These are phyloP conservation scores for Glycine tomentella DNA, from an alignment of 306 rosid species.

Conservation along the genomic window DNA sequence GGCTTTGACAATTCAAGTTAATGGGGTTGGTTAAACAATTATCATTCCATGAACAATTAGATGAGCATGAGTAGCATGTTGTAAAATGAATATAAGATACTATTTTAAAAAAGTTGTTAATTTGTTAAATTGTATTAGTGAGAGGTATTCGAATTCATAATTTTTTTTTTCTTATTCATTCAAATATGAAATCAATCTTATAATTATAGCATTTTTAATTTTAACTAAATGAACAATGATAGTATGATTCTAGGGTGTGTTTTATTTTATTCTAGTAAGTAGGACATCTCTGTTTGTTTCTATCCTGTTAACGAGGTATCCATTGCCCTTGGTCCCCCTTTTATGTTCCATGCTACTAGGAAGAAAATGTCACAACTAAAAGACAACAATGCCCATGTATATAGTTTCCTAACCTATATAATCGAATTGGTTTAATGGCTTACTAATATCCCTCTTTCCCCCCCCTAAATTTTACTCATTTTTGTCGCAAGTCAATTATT, in stretches of 20 bases:
- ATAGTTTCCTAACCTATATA: background rate
- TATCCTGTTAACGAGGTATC: constrained; percentile 28
- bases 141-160: no score
- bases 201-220: no score
- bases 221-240: background rate
- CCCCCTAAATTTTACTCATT: no score
- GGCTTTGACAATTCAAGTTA: constrained; percentile 18
- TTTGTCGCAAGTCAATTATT: no score
- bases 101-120: background rate
- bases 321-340: constrained; percentile 25
- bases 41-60: constrained; percentile 6
- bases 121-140: no score
- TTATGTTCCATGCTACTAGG: background rate
- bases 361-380: background rate
- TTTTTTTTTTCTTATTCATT: no score
- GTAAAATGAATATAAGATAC: background rate
- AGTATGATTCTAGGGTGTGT: background rate
- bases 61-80: background rate
- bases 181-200: no score
- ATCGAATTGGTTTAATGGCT: background rate
- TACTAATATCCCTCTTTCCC: no score
- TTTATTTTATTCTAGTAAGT: background rate
- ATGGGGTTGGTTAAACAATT: constrained; percentile 49
- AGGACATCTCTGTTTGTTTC: constrained; percentile 10
- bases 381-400: background rate